A percentile compares a stretch with the other conserved stretches of the same genome.
These are phyloP conservation scores for Euptelea pleiosperma DNA, from an alignment of 164 flowering plant species.

Conservation along the genomic window DNA sequence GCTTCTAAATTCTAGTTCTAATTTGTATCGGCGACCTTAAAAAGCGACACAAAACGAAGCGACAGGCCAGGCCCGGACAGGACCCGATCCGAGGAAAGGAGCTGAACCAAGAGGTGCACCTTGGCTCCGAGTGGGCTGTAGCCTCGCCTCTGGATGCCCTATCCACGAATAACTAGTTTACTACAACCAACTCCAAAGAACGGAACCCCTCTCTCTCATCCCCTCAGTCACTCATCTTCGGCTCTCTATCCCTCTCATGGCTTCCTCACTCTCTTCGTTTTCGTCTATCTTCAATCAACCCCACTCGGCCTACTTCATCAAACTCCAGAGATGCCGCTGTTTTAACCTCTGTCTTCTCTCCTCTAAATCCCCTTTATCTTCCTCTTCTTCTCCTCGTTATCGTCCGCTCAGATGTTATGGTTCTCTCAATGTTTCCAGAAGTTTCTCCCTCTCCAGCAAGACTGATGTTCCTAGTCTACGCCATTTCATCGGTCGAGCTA, in stretches of 20 bases:
- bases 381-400: constrained; percentile 3
- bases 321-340: constrained; percentile 25
- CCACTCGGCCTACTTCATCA: constrained; percentile 25
- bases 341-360: constrained; percentile 24
- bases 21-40: too few relatives aligned
- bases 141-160: too few relatives aligned
- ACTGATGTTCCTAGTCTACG: constrained; percentile 29
- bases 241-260: constrained; percentile 23
- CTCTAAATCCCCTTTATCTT: constrained; percentile 7
- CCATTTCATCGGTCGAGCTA: constrained; percentile 35
- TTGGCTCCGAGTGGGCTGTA: too few relatives aligned
- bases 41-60: too few relatives aligned
- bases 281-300: constrained; percentile 39
- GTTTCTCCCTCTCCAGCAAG: constrained; percentile 17
- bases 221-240: background rate
- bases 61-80: too few relatives aligned
- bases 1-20: too few relatives aligned
- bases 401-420: constrained; percentile 10
- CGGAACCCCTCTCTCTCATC: too few relatives aligned
- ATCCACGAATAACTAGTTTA: too few relatives aligned
- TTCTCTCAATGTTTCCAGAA: constrained; percentile 25
- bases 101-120: too few relatives aligned
- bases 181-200: too few relatives aligned
- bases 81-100: too few relatives aligned
- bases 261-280: constrained; percentile 38